Evolutionary conservation across 1,139 yeast species (phyloP).

Genomic region (Scheffersomyces illinoinensis): DNA sequence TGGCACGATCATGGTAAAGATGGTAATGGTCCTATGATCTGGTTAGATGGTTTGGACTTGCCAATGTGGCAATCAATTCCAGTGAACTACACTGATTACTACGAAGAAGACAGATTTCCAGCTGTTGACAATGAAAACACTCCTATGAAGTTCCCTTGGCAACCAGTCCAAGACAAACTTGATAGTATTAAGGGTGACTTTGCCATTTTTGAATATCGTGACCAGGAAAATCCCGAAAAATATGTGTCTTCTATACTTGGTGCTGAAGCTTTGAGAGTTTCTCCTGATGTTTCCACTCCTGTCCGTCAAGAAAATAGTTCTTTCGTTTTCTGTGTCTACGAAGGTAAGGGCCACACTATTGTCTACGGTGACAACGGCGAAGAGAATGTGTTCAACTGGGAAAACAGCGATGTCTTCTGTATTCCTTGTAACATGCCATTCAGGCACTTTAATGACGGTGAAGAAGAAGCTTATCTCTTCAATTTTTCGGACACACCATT

Average conservation of each 20-base stretch:
- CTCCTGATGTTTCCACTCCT: constrained; percentile 8
- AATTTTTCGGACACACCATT: constrained; percentile 17
- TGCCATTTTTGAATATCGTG: constrained; percentile 12
- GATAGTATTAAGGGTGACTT: constrained; percentile 10
- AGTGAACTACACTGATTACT: constrained; percentile 22
- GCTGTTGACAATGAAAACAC: constrained; percentile 11
- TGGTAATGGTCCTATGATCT: constrained; percentile 22
- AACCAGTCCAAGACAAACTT: constrained; percentile 12
- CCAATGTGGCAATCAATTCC: constrained; percentile 23
- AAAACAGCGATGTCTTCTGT: constrained; percentile 17
- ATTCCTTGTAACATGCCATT: constrained; percentile 19
- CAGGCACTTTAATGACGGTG: constrained; percentile 14
- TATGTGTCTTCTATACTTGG: constrained; percentile 16
- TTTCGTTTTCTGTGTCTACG: constrained; percentile 16
- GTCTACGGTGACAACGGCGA: constrained; percentile 9
- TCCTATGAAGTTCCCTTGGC: constrained; percentile 17
- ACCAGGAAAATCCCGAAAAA: constrained; percentile 1
- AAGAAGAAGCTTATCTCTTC: constrained; percentile 14
- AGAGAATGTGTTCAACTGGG: constrained; percentile 12
- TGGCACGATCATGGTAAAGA: constrained; percentile 26
- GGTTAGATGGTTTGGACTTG: constrained; percentile 22
- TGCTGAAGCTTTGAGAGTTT: constrained; percentile 19
- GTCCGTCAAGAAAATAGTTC: constrained; percentile 17
- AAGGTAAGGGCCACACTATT: constrained; percentile 16
- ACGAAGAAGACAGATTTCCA: constrained; percentile 16